Conservation (phyloP, 2,329 filamentous ascomycete genomes). For the Chaetomiaceae sp. region DNA sequence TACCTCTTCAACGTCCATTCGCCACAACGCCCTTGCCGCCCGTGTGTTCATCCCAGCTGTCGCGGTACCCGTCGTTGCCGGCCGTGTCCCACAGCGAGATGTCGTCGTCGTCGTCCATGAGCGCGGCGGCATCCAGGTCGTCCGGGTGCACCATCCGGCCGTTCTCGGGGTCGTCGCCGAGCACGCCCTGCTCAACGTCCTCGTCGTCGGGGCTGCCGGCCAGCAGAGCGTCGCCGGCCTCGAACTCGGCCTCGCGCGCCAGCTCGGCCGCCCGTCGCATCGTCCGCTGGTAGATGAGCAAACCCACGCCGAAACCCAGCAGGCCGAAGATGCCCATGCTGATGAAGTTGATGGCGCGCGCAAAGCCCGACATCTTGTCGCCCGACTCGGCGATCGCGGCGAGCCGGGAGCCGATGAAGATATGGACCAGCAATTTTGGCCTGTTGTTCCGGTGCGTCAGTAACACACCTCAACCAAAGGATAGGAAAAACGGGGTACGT, state of each 20-base stretch:
- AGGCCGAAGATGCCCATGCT: constrained; percentile 67
- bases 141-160: constrained; percentile 23
- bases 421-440: constrained; percentile 84
- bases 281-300: constrained; percentile 73
- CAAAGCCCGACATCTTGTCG: constrained; percentile 71
- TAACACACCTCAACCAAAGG: background rate
- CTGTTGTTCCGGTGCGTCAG: constrained; percentile 28
- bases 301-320: constrained; percentile 70
- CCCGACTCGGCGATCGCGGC: constrained; percentile 76
- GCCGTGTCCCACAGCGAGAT: constrained; percentile 51
- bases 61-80: constrained; percentile 28
- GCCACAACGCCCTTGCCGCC: constrained; percentile 14
- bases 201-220: constrained; percentile 7
- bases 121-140: constrained; percentile 38
- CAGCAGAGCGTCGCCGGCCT: constrained; percentile 11
- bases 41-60: constrained; percentile 29
- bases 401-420: constrained; percentile 84
- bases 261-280: constrained; percentile 58
- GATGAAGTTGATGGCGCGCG: constrained; percentile 76
- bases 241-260: constrained; percentile 39
- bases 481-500: constrained; percentile 15
- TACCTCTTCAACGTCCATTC: background rate
- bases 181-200: constrained; percentile 26
- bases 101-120: constrained; percentile 55
- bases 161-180: constrained; percentile 40